phyloP scores from a whole-genome alignment of 139 green algal species.

The Coelastrella sp. region DNA sequence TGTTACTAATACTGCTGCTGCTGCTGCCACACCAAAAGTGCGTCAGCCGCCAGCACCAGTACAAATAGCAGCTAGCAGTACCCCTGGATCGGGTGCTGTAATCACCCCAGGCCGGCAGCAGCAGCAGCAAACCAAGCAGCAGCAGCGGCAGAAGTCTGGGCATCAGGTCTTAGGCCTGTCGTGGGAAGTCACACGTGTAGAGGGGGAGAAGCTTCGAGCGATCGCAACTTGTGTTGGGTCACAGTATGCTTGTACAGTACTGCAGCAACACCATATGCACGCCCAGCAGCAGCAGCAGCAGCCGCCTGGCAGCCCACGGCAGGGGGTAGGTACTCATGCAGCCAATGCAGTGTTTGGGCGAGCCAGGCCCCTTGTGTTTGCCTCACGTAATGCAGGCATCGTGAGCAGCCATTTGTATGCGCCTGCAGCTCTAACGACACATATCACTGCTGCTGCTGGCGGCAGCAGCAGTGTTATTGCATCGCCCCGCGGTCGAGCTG shows the following conservation, averaged over 20 bases:
- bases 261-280: not conserved
- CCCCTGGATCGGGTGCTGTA: not conserved
- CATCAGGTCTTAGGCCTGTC: not conserved
- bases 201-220: constrained; percentile 55
- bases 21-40: not conserved
- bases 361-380: constrained; percentile 45
- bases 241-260: constrained; percentile 4
- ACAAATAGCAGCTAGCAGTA: not conserved
- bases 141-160: constrained; percentile 11
- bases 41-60: not conserved
- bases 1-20: not conserved
- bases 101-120: not conserved
- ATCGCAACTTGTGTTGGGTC: constrained; percentile 49
- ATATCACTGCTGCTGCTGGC: not conserved
- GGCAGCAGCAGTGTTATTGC: not conserved
- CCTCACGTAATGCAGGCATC: constrained; percentile 30
- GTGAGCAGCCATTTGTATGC: not conserved
- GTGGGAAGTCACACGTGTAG: constrained; percentile 40
- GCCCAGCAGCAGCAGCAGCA: not conserved
- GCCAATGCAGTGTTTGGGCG: constrained; percentile 15
- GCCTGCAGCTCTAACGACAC: not conserved
- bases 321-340: not conserved
- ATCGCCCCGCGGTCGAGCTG: not conserved
- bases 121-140: too few species aligned
- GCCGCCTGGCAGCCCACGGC: not conserved